A percentile compares a stretch with the other conserved stretches of the same genome.
phyloP scores from a whole-genome alignment of 768 basidiomycete species.

The Favolaschia claudopus region DNA sequence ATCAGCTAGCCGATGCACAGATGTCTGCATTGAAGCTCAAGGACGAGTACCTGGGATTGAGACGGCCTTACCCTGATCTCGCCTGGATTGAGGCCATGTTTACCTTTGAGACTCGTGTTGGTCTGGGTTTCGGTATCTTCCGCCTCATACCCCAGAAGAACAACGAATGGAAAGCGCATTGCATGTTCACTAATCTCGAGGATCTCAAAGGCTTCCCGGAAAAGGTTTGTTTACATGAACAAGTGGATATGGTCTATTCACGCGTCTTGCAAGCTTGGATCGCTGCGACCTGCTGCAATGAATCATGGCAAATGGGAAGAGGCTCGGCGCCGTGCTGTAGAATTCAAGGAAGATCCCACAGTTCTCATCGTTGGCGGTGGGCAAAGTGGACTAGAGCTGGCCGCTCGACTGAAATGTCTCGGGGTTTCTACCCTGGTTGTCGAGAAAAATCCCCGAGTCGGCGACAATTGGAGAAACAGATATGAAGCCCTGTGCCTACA shows the following conservation, averaged over 20 bases:
- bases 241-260: not conserved
- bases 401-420: conserved; percentile 70
- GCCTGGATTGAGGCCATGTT: conserved; percentile 66
- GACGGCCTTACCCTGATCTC: conserved; percentile 56
- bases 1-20: conserved; percentile 41
- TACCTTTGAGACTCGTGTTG: conserved; percentile 60
- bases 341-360: conserved; percentile 61
- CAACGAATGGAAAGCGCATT: conserved; percentile 66
- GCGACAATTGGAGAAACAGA: conserved; percentile 69
- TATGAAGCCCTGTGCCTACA: conserved; percentile 67
- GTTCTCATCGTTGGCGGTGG: conserved; percentile 73
- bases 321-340: conserved; percentile 47
- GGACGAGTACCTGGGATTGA: conserved; percentile 40
- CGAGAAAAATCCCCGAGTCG: conserved; percentile 61
- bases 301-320: conserved; percentile 66
- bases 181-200: conserved; percentile 65
- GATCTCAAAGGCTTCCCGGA: conserved; percentile 61
- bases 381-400: conserved; percentile 70
- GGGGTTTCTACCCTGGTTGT: conserved; percentile 63
- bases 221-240: conserved; percentile 26
- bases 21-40: conserved; percentile 40
- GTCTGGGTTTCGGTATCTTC: conserved; percentile 58
- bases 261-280: conserved; percentile 38
- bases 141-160: conserved; percentile 57
- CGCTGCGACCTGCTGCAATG: conserved; percentile 48